Conservation (phyloP, 352 stramenopile genomes). For the Pythium sukuiense region DNA sequence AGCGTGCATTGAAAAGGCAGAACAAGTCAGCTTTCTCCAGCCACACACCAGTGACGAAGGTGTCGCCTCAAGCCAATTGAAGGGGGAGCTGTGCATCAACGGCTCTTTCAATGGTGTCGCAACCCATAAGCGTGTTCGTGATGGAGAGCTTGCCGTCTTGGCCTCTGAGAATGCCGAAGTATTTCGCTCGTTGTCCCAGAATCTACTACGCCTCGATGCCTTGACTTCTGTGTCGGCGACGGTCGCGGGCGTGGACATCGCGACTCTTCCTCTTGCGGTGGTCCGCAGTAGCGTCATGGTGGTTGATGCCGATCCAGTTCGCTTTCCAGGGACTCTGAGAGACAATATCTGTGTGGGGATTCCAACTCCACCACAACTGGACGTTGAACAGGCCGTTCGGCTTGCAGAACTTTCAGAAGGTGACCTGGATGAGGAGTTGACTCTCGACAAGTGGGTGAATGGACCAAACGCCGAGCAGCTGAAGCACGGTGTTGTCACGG, state of each 20-base stretch:
- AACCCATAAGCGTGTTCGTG: background rate
- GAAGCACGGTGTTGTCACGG: background rate
- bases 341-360: background rate
- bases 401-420: background rate
- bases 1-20: background rate
- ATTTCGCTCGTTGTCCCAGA: background rate
- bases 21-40: background rate
- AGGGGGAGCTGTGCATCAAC: background rate
- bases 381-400: background rate
- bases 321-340: background rate
- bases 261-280: background rate
- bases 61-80: background rate
- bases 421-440: background rate
- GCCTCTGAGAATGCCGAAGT: background rate
- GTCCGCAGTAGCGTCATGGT: background rate
- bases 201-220: background rate
- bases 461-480: background rate
- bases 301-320: slow-evolving; percentile 3
- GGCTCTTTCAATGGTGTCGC: background rate
- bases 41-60: background rate
- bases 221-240: background rate
- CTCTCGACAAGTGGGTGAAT: background rate
- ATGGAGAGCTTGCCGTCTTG: background rate
- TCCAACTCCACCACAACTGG: background rate
- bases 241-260: background rate